A percentile compares a stretch with the other conserved stretches of the same genome.
These are phyloP conservation scores for Gossypium gossypioides DNA, from an alignment of 441 rosid genomes.

Conservation along the genomic window DNA sequence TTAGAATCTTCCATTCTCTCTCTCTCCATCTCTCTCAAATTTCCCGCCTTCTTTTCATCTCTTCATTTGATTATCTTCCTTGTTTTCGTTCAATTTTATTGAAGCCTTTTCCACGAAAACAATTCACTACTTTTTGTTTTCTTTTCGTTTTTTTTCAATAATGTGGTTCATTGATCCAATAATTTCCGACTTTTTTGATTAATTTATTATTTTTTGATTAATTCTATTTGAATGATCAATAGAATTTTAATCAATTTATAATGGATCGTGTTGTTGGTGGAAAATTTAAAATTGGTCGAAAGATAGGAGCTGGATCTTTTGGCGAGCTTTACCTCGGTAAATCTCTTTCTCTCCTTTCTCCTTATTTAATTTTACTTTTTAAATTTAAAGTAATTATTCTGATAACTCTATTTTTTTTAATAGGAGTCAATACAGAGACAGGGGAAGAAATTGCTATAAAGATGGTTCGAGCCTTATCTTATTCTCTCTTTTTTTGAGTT, in stretches of 20 bases:
- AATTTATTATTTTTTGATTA: not conserved
- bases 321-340: slow-evolving; percentile 47
- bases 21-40: not conserved
- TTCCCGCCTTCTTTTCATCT: not conserved
- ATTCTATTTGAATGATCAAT: not conserved
- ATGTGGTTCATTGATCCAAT: slow-evolving; percentile 5
- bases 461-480: slow-evolving; percentile 26
- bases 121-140: not conserved
- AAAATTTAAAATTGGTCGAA: slow-evolving; percentile 47
- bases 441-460: slow-evolving; percentile 54
- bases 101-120: not conserved
- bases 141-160: not conserved
- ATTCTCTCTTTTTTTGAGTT: not conserved
- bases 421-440: slow-evolving; percentile 40
- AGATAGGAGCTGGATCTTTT: slow-evolving; percentile 57
- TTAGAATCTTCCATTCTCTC: not conserved
- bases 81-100: not conserved
- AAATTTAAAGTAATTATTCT: slow-evolving; percentile 1
- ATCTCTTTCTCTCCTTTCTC: not conserved
- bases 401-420: not conserved
- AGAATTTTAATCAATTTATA: not conserved
- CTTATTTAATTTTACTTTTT: not conserved
- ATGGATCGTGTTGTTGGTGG: slow-evolving; percentile 50
- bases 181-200: not conserved
- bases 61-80: not conserved